Base-by-base conservation (phyloP, 495 filamentous ascomycete genomes). In the Lasiosphaeris hirsuta region DNA sequence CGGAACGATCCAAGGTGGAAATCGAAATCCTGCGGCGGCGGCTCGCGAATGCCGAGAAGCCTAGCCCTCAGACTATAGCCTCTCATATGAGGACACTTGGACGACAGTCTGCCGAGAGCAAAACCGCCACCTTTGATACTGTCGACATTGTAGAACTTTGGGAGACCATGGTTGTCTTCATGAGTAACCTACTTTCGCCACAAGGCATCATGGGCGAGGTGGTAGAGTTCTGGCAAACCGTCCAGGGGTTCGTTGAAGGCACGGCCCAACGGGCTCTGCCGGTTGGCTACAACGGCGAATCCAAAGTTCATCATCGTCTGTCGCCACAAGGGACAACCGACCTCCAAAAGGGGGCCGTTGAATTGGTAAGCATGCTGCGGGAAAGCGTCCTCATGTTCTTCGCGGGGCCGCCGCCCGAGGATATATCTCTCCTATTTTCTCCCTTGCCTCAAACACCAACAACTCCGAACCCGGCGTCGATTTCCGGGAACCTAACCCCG, bases 141-240 rank as follows among this genome's bases (percentile, higher is more conserved):
- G 71, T 86, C 7, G 86, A 90, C 47, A 81, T 95, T 17, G 81
- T 93, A 63, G 89, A 95, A 54, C 80, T 96, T 38, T 98, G 94
- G 94, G 91, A 96, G 54, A 85, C 88, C 57, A 83, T 94, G 50
- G 76, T 89, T 46, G 71, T 78, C 6, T 92, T 86, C 48, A 68
- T 97, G 53, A 86, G 80, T 43, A 81, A 89, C 38, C 76, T 97
- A 15, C 82, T 91, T 7, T 82, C 88, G 0, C 72, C 84, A 10
- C 83, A 82, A 51, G 94, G 95, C 10, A 76, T 97, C 33, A 76
- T 97, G 15, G 92, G 90, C 2, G 94, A 98, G 65, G 84, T 96
- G 2, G 72, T 95, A 13, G 90, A 92, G 57, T 97, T 96, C 69
- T 96, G 92, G 93, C 90, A 96, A 60, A 93, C 86, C 3, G 86